Percentiles rank a stretch among this genome's conserved stretches.
These are phyloP conservation scores for Kodamaea kakaduensis DNA, from an alignment of 805 yeast species.

Conservation along the genomic window DNA sequence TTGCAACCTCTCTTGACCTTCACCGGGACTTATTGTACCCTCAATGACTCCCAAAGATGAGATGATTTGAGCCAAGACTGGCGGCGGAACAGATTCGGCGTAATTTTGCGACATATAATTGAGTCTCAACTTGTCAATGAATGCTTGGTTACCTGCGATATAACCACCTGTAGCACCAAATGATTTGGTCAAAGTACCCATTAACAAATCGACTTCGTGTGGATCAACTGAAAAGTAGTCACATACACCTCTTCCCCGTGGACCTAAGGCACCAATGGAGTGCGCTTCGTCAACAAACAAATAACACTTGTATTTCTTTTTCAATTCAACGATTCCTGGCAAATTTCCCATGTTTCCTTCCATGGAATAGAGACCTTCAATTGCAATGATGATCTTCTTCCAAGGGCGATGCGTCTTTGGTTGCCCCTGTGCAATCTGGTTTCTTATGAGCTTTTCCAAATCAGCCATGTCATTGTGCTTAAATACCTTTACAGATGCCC, in stretches of 20 bases:
- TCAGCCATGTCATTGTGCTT: conserved; percentile 86
- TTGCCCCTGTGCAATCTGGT: conserved; percentile 89
- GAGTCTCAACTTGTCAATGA: conserved; percentile 72
- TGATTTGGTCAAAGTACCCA: conserved; percentile 98
- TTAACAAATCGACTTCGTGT: conserved; percentile 70
- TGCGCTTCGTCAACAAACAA: conserved; percentile 97
- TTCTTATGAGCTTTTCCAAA: conserved; percentile 73
- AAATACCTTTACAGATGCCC: conserved; percentile 88
- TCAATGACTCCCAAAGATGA: conserved; percentile 73
- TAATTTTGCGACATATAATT: conserved; percentile 70
- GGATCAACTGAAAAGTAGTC: conserved; percentile 86
- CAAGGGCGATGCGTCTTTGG: conserved; percentile 95
- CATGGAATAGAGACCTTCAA: conserved; percentile 91
- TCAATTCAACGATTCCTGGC: conserved; percentile 68
- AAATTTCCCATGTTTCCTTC: conserved; percentile 87
- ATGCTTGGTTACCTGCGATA: conserved; percentile 66
- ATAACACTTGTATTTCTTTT: conserved; percentile 82
- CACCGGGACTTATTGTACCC: conserved; percentile 86
- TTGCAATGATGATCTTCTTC: conserved; percentile 79
- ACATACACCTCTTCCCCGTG: conserved; percentile 89
- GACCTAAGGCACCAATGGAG: conserved; percentile 98
- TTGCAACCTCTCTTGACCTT: conserved; percentile 85
- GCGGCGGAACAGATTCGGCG: conserved; percentile 87
- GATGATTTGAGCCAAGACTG: conserved; percentile 83
- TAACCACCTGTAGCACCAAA: conserved; percentile 99